Evolutionary conservation across 345 rosid genomes (phyloP), one percentile per base, ranked within the genome.

Genomic region (Passiflora organensis): DNA sequence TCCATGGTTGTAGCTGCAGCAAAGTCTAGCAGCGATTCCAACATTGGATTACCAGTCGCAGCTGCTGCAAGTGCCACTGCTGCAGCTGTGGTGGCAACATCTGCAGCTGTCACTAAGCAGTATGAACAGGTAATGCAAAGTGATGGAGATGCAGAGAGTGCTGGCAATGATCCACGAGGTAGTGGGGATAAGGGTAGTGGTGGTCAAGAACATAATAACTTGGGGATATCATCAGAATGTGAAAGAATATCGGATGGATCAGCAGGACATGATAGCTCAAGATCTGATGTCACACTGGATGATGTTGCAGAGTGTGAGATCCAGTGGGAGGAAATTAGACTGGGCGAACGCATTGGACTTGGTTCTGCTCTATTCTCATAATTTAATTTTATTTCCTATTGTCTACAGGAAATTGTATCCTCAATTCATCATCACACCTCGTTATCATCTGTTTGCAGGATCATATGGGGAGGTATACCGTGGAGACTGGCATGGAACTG

Each of bases 401-500:
- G n/a, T n/a, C n/a, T 60, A 50, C 25, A 58, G 15, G 41, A 45
- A 58, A 51, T 62, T 52, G 39, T 32, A 34, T 61, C 48, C 50
- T n/a, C 56, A 32, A 48, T 10, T 25, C 13, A 42, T n/a, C 17
- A 32, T 18, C 48, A 43, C 9, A 15, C 19, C 39, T 23, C 42
- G 39, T 57, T 13, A 62, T 56, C n/a, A n/a, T 32, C 13, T 11
- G 60, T 60, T 55, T 79, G 67, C 77, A 91, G 97, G 97, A 66
- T 91, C 97, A 45, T 91, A 91, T 51, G 97, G 97, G 41, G 97
- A 91, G 74, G 96, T 91, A 54, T 91, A 91, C 76, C 89, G 79
- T 38, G 97, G 94, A 64, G 94, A 91, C 23, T 91, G 97, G 97
- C 94, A 80, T 77, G 97, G 96, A 78, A 91, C 97, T 54, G 97